Evolutionary conservation across 225 moss, liverwort and hornwort species (phyloP).

Genomic region (Marchantia paleacea): DNA sequence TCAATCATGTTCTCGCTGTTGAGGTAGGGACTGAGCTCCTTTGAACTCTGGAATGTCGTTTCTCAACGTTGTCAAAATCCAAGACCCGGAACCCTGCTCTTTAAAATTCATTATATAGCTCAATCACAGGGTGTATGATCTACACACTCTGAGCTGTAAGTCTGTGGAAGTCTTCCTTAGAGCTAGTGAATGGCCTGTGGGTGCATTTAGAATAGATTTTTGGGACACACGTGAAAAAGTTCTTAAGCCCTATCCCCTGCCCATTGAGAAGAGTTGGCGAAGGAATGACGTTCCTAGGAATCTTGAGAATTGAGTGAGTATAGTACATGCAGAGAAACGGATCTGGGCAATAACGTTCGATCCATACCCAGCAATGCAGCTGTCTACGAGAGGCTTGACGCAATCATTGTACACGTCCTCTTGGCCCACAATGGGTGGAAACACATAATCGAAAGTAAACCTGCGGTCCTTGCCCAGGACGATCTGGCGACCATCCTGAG

Average conservation of each 20-base stretch:
- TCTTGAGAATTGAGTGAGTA: background rate
- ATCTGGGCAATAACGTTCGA: background rate
- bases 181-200: background rate
- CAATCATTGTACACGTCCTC: constrained; percentile 74
- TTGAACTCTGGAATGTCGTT: background rate
- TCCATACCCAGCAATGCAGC: constrained; percentile 69
- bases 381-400: constrained; percentile 82
- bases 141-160: background rate
- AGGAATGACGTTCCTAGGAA: background rate
- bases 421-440: constrained; percentile 57
- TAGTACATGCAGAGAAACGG: background rate
- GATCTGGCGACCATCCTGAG: constrained; percentile 67
- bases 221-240: background rate
- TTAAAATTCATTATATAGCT: background rate
- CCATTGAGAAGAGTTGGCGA: background rate
- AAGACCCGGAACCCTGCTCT: background rate
- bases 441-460: constrained; percentile 83
- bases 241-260: constrained; percentile 15
- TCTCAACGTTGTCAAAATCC: background rate
- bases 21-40: background rate
- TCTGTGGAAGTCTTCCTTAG: background rate
- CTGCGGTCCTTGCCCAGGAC: constrained; percentile 69
- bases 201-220: background rate
- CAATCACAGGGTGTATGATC: background rate
- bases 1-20: background rate